phyloP scores from a whole-genome alignment of 352 stramenopile species.

The Pythium vanterpoolii region DNA sequence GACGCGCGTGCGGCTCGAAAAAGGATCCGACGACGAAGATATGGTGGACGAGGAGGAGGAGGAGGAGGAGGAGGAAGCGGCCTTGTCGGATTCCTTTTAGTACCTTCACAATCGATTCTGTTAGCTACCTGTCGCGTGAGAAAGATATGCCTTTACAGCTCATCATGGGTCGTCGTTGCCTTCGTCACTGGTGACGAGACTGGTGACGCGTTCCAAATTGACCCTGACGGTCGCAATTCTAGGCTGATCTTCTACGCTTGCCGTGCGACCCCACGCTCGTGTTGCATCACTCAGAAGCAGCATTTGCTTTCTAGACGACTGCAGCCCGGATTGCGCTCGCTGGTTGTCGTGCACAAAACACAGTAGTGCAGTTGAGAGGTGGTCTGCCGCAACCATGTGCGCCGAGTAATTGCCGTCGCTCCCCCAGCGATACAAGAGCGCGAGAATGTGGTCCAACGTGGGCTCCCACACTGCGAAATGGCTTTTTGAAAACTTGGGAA shows the following conservation, averaged over 20 bases:
- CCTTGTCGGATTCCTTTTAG: slow-evolving; percentile 24
- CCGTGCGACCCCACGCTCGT: background rate
- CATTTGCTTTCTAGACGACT: background rate
- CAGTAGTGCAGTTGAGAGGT: slow-evolving; percentile 44
- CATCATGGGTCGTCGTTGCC: background rate
- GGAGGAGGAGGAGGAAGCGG: slow-evolving; percentile 28
- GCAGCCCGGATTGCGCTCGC: slow-evolving; percentile 42
- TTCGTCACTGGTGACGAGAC: background rate
- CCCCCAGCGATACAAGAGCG: background rate
- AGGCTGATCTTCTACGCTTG: background rate
- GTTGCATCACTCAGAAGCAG: background rate
- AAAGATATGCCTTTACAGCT: too few relatives aligned
- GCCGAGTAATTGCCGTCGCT: background rate
- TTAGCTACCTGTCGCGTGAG: background rate
- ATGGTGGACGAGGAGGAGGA: slow-evolving; percentile 17
- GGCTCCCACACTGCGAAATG: slow-evolving; percentile 61
- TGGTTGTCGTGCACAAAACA: slow-evolving; percentile 67
- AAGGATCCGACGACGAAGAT: slow-evolving; percentile 29
- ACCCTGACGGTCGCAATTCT: background rate
- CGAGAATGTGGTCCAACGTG: slow-evolving; percentile 34
- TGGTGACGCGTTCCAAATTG: slow-evolving; percentile 6
- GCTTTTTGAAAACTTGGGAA: slow-evolving; percentile 49
- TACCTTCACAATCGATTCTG: background rate
- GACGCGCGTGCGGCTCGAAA: slow-evolving; percentile 51
- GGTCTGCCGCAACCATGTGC: background rate